These are phyloP conservation scores for Plasmodium fragile DNA, from an alignment of 169 alveolate genomes.

Conservation along the genomic window DNA sequence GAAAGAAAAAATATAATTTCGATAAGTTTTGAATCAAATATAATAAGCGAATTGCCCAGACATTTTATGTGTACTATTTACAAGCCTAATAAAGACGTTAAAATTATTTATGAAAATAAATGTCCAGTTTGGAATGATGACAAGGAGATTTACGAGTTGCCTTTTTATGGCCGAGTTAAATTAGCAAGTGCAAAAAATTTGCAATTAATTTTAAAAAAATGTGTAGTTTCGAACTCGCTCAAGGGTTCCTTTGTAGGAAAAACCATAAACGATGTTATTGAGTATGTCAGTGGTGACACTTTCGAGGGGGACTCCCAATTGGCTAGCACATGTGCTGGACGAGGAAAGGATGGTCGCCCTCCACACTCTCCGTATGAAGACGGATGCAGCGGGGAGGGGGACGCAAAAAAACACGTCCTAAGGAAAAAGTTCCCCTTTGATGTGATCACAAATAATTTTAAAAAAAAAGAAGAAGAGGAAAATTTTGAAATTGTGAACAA, in stretches of 20 bases:
- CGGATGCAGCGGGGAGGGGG: background rate
- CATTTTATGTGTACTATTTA: conserved; percentile 71
- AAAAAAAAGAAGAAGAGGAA: conserved; percentile 26
- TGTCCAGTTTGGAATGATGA: conserved; percentile 81
- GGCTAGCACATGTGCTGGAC: background rate
- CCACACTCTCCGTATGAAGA: background rate
- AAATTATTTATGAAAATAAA: conserved; percentile 74
- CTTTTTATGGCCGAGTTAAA: conserved; percentile 82
- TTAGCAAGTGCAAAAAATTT: conserved; percentile 83
- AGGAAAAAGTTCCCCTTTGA: conserved; percentile 76
- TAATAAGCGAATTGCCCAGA: conserved; percentile 72
- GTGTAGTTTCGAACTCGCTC: conserved; percentile 25
- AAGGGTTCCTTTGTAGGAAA: conserved; percentile 25
- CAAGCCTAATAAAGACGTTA: conserved; percentile 52
- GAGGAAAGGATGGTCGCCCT: background rate
- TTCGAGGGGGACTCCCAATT: background rate
- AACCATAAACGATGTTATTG: conserved; percentile 71
- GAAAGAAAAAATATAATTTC: conserved; percentile 62
- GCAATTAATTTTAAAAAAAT: conserved; percentile 79
- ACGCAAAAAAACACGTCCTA: conserved; percentile 11
- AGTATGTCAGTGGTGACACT: conserved; percentile 28
- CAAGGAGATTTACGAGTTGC: conserved; percentile 81
- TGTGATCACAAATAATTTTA: conserved; percentile 63
- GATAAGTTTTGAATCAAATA: conserved; percentile 65
- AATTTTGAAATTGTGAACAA: conserved; percentile 71